These are phyloP conservation scores for Leccinum broughii DNA, from an alignment of 768 basidiomycete species.

Conservation along the genomic window DNA sequence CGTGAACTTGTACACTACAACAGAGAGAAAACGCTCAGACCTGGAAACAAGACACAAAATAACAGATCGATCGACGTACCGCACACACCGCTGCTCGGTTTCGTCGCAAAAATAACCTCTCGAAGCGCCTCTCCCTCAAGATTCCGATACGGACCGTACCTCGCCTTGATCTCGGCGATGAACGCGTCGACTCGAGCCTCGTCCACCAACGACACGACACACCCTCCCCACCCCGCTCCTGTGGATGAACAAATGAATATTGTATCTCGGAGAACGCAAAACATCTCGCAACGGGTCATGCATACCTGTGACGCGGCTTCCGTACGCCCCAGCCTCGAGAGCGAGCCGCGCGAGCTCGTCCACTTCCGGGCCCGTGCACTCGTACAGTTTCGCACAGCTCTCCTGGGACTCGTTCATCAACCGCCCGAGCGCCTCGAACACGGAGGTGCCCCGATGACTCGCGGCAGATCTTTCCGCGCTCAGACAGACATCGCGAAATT, in stretches of 20 bases:
- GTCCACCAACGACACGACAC: constrained; percentile 78
- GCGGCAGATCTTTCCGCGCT: constrained; percentile 32
- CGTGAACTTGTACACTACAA: constrained; percentile 31
- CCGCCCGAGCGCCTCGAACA: constrained; percentile 56
- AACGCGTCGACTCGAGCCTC: constrained; percentile 63
- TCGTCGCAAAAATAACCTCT: constrained; percentile 80
- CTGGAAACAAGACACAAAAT: not conserved
- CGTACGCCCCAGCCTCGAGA: constrained; percentile 65
- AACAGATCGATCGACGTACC: constrained; percentile 46
- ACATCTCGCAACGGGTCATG: not conserved
- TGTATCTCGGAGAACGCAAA: not conserved
- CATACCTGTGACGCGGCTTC: not conserved
- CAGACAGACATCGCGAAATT: constrained; percentile 71
- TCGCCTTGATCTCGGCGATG: constrained; percentile 56
- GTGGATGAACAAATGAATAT: not conserved
- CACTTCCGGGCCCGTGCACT: constrained; percentile 81
- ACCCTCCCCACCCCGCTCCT: constrained; percentile 94
- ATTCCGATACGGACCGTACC: constrained; percentile 62
- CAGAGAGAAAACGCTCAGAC: no score
- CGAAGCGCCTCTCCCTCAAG: constrained; percentile 57
- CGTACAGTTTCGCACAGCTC: constrained; percentile 66
- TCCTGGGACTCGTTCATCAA: constrained; percentile 81
- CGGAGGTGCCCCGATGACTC: constrained; percentile 21
- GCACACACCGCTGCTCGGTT: constrained; percentile 80
- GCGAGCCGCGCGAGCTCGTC: constrained; percentile 68